Base-by-base conservation (phyloP, 805 yeast species). In the Candida broadrunensis region DNA sequence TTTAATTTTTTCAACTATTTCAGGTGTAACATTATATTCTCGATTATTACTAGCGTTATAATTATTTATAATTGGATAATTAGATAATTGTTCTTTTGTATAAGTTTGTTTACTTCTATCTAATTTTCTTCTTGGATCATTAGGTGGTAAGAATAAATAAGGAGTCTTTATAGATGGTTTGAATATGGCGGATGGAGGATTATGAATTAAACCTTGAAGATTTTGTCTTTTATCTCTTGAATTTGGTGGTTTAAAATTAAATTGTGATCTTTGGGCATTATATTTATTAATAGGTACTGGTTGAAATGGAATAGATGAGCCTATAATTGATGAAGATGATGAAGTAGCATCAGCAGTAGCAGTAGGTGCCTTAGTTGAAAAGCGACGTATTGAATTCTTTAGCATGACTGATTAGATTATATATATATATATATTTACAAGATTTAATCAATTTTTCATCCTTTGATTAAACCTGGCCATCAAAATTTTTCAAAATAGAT, bases 261-360 rank as follows among this genome's bases (percentile, higher is more conserved):
- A 76, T 7, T 88, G 82, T 17, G 91, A 84, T 42, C 80, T 69
- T 31, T 64, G 65, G 7, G 79, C 73, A 58, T 85, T 83, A 65
- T 70, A 85, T 47, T 73, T 70, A 42, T 82, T 70, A 23, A 40
- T 71, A 21, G 85, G 84, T 34, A 59, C 58, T 12, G 67, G 53
- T 39, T 66, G 65, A 45, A 50, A 58, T 14, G 71, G 69, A 33
- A 68, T 43, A 11, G 46, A 31, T 15, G 36, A 37, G n/a, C 5
- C 5, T 25, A 7, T 25, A n/a, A n/a, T 7, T 25, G 29, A 7
- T 9, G 29, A 9, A 9, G 24, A 21, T 7, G 24, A 6, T 7
- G 9, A 6, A 21, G 24, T 7, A 21, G 24, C 24, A 6, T 6
- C 9, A 6, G 24, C 9, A 9, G 9, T 7, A 7, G 24, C 24